These are phyloP conservation scores for Cladosporium oxysporum DNA, from an alignment of 2,329 filamentous ascomycete genomes.

Conservation along the genomic window DNA sequence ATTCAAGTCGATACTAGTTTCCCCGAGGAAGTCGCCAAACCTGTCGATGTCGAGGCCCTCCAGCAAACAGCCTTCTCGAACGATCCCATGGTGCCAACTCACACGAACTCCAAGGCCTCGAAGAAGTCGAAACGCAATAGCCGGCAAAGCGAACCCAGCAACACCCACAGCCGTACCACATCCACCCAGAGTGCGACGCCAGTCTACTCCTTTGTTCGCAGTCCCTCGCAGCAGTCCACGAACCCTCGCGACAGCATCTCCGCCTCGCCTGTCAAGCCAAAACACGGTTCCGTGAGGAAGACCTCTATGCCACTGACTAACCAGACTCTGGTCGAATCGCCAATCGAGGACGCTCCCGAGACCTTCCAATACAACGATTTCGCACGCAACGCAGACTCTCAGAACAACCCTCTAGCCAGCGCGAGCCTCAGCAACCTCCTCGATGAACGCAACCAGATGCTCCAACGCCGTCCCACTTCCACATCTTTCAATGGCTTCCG, in stretches of 20 bases:
- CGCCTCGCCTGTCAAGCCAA: conserved; percentile 8
- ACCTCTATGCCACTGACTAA: conserved; percentile 36
- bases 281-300: conserved; percentile 32
- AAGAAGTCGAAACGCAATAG: conserved; percentile 25
- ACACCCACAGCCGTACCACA: conserved; percentile 9
- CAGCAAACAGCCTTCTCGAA: conserved; percentile 13
- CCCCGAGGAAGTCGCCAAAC: conserved; percentile 23
- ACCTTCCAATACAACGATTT: conserved; percentile 17
- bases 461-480: conserved; percentile 45
- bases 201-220: conserved; percentile 26
- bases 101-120: conserved; percentile 15
- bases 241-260: conserved; percentile 22
- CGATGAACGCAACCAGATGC: conserved; percentile 55
- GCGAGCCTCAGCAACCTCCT: conserved; percentile 48
- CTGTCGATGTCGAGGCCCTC: conserved; percentile 24
- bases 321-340: conserved; percentile 40
- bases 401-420: conserved; percentile 16
- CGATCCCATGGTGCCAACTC: conserved; percentile 54
- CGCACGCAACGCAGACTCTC: neutral
- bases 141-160: conserved; percentile 1
- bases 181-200: conserved; percentile 22
- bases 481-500: conserved; percentile 41
- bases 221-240: conserved; percentile 21
- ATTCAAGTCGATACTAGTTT: conserved; percentile 35
- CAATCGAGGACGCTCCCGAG: conserved; percentile 34